phyloP scores from a whole-genome alignment of 495 filamentous ascomycete species.

The Penicillium riverlandense region DNA sequence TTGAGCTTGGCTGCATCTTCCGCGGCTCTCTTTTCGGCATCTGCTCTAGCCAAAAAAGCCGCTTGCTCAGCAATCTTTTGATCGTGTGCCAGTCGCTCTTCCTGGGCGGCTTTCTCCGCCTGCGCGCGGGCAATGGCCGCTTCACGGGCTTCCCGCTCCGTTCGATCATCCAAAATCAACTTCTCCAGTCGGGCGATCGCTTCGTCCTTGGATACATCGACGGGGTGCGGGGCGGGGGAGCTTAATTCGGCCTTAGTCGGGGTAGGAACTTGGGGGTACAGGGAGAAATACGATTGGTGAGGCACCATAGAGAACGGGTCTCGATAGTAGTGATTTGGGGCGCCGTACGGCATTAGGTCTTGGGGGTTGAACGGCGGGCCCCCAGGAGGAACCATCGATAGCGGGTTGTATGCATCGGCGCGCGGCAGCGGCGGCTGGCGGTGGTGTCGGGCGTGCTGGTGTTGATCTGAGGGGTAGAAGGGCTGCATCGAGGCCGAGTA shows the following conservation, averaged over 20 bases:
- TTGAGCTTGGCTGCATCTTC: slow-evolving; percentile 14
- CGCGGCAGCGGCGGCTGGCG: slow-evolving; percentile 19
- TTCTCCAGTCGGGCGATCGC: slow-evolving; percentile 47
- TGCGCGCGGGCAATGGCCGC: slow-evolving; percentile 37
- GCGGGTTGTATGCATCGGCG: slow-evolving; percentile 22
- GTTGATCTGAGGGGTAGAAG: slow-evolving; percentile 31
- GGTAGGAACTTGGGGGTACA: slow-evolving; percentile 10
- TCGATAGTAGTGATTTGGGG: slow-evolving; percentile 32
- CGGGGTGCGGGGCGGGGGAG: slow-evolving; percentile 9
- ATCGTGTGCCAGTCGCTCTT: slow-evolving; percentile 40
- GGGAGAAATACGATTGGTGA: slow-evolving; percentile 25
- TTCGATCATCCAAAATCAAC: slow-evolving; percentile 43
- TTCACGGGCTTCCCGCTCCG: slow-evolving; percentile 37
- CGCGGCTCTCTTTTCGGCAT: slow-evolving; percentile 20
- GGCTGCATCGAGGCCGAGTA: slow-evolving; percentile 26
- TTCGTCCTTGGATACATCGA: slow-evolving; percentile 38
- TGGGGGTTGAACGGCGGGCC: slow-evolving; percentile 29
- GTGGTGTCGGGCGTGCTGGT: slow-evolving; percentile 17
- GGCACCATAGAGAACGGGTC: slow-evolving; percentile 34
- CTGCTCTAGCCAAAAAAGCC: background rate
- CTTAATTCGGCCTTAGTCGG: background rate
- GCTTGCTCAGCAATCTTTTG: slow-evolving; percentile 29
- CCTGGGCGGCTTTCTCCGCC: slow-evolving; percentile 44
- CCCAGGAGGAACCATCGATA: slow-evolving; percentile 17
- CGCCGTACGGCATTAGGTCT: slow-evolving; percentile 44